phyloP scores from a whole-genome alignment of 1,139 yeast genomes.

The Geotrichum phurueaensis region DNA sequence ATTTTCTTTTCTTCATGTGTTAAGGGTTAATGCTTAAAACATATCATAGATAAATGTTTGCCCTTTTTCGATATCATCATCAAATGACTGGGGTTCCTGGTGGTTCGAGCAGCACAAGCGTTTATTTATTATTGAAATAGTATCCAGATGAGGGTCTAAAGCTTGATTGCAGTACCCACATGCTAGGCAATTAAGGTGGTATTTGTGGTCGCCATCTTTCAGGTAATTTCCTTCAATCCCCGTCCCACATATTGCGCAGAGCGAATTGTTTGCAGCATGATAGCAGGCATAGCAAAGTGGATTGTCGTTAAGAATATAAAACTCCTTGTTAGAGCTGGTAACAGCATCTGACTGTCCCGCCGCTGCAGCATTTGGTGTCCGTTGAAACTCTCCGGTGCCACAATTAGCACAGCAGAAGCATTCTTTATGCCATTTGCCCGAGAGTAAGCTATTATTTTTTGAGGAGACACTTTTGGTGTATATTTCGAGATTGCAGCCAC shows the following conservation, averaged over 20 bases:
- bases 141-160: neutral
- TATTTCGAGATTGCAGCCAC: slow-evolving; percentile 49
- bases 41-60: neutral
- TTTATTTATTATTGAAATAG: no score
- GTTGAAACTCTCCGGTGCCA: slow-evolving; percentile 30
- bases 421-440: slow-evolving; percentile 91
- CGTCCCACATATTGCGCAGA: slow-evolving; percentile 60
- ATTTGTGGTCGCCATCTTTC: slow-evolving; percentile 22
- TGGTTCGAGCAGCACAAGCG: neutral
- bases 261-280: slow-evolving; percentile 66
- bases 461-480: slow-evolving; percentile 60
- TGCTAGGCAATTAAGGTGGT: slow-evolving; percentile 33
- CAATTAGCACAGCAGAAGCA: slow-evolving; percentile 75
- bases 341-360: slow-evolving; percentile 33
- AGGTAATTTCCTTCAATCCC: slow-evolving; percentile 86
- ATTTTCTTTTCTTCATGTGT: neutral
- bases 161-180: slow-evolving; percentile 31
- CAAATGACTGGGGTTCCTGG: neutral
- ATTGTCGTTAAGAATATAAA: slow-evolving; percentile 69
- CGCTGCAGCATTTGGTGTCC: slow-evolving; percentile 34
- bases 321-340: slow-evolving; percentile 38
- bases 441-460: slow-evolving; percentile 46
- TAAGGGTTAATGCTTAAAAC: neutral
- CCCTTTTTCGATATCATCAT: neutral
- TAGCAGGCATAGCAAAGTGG: slow-evolving; percentile 83